Evolutionary conservation across 192 early-diverging fungal species (phyloP).

Genomic region (Podila epicladia): DNA sequence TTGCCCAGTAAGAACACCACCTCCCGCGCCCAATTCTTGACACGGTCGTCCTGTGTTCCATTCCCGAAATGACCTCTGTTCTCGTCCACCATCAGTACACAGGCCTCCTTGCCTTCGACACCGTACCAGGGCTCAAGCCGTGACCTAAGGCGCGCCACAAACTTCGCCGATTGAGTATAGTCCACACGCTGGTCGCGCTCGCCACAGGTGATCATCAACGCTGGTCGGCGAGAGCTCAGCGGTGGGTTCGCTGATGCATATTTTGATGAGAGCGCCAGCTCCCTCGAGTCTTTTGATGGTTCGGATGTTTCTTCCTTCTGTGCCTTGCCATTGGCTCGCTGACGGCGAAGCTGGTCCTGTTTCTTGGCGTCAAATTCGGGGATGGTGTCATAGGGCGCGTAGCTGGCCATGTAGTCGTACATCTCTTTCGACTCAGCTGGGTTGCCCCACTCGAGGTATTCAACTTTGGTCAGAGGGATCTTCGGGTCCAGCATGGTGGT

Average conservation of each 20-base stretch:
- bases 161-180: conserved; percentile 90
- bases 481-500: conserved; percentile 84
- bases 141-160: conserved; percentile 74
- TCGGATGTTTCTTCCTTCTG: not conserved
- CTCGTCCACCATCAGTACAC: conserved; percentile 57
- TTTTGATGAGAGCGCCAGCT: not conserved
- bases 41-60: conserved; percentile 54
- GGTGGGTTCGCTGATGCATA: conserved; percentile 10
- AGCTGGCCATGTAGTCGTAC: conserved; percentile 67
- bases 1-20: conserved; percentile 62
- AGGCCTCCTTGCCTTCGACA: conserved; percentile 26
- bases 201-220: conserved; percentile 80
- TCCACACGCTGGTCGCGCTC: conserved; percentile 84
- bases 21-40: conserved; percentile 62
- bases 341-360: not conserved
- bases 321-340: not conserved
- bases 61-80: conserved; percentile 66
- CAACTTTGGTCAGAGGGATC: conserved; percentile 76
- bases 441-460: conserved; percentile 83
- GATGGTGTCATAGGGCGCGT: conserved; percentile 80
- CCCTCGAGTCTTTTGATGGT: not conserved
- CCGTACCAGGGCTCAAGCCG: conserved; percentile 34
- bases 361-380: conserved; percentile 10
- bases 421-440: conserved; percentile 58
- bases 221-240: conserved; percentile 49